A percentile compares a stretch with the other conserved stretches of the same genome.
phyloP scores from a whole-genome alignment of 441 rosid species.

The Viola pubescens region DNA sequence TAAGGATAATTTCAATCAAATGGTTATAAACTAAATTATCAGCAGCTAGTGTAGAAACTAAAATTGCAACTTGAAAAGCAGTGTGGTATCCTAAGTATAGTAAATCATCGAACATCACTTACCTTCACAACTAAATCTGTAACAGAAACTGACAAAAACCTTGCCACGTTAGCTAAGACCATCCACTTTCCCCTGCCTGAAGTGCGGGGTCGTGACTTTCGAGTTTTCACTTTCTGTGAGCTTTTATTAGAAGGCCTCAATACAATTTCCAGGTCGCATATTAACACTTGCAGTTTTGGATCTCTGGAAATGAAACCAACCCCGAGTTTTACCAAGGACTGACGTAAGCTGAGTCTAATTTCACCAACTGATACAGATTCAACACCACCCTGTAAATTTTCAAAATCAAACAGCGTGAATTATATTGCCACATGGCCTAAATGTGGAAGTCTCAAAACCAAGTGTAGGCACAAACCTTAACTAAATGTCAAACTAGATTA shows the following conservation, averaged over 20 bases:
- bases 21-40: too few relatives aligned
- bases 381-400: slow-evolving; percentile 71
- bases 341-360: slow-evolving; percentile 80
- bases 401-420: slow-evolving; percentile 18
- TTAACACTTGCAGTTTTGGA: slow-evolving; percentile 81
- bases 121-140: slow-evolving; percentile 83
- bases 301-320: slow-evolving; percentile 81
- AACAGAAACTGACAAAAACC: slow-evolving; percentile 85
- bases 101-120: slow-evolving; percentile 14
- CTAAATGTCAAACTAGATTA: not conserved
- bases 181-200: slow-evolving; percentile 91
- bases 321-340: slow-evolving; percentile 89
- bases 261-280: slow-evolving; percentile 77
- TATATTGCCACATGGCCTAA: slow-evolving; percentile 4
- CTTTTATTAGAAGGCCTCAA: slow-evolving; percentile 61
- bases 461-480: too few relatives aligned
- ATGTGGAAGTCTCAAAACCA: too few relatives aligned
- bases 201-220: slow-evolving; percentile 35
- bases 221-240: slow-evolving; percentile 40
- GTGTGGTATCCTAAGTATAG: too few relatives aligned
- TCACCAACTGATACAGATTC: slow-evolving; percentile 89
- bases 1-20: too few relatives aligned
- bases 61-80: too few relatives aligned
- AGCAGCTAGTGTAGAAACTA: too few relatives aligned
- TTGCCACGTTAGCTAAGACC: slow-evolving; percentile 80